Conservation (phyloP, 139 green algal genomes). For the Limnomonas spitsbergensis region DNA sequence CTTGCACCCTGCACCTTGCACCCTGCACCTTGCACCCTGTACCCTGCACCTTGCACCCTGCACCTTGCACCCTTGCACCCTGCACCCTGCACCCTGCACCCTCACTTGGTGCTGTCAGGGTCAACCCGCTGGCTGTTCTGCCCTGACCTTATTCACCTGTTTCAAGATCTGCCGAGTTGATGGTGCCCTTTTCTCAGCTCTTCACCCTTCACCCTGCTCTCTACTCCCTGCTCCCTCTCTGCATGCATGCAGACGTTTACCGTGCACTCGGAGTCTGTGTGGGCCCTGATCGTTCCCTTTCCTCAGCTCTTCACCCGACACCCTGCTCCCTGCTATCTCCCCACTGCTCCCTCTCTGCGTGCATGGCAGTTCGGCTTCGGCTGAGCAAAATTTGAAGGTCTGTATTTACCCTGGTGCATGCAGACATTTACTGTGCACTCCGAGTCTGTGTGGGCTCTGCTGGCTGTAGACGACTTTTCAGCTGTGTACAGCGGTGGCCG, state of each 20-base stretch:
- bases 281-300: slow-evolving; percentile 39
- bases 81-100: too few relatives aligned
- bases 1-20: too few relatives aligned
- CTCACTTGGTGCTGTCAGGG: too few relatives aligned
- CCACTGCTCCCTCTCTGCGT: slow-evolving; percentile 13
- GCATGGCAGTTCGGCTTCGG: too few relatives aligned
- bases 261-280: slow-evolving; percentile 87
- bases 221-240: slow-evolving; percentile 5
- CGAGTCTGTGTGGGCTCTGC: slow-evolving; percentile 85
- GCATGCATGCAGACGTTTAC: slow-evolving; percentile 63
- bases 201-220: not conserved
- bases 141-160: too few relatives aligned
- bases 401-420: too few relatives aligned
- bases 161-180: not conserved
- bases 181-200: not conserved
- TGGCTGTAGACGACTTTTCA: slow-evolving; percentile 35
- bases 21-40: too few relatives aligned
- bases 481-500: slow-evolving; percentile 75
- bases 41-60: too few relatives aligned
- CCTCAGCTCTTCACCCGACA: not conserved
- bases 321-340: not conserved
- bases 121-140: too few relatives aligned
- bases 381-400: slow-evolving; percentile 76
- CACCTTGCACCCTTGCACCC: too few relatives aligned
- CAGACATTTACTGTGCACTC: slow-evolving; percentile 73